Base-by-base conservation (phyloP, 129 eudicot species). In the Centrapalus pauciflorus region DNA sequence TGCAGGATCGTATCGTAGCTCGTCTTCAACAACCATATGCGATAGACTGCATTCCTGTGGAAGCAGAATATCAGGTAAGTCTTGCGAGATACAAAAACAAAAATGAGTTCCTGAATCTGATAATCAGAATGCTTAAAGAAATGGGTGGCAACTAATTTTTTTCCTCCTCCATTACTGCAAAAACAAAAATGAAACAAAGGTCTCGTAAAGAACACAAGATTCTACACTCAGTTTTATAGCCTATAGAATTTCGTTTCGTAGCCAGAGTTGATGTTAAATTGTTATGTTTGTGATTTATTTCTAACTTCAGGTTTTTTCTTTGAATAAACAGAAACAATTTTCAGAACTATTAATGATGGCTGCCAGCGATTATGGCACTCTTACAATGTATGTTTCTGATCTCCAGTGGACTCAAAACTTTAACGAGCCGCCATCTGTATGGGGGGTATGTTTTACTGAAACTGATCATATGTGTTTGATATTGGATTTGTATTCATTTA, bases 51-150 rank as follows among this genome's bases (percentile, higher is more conserved):
- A 93, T 93, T 67, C 91, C 98, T 1, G 96, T 93, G 27, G 98
- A 93, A 82, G 96, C 95, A 51, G 98, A 88, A 83, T 93, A 72
- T 70, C 98, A 93, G 98, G 98, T 93, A 20, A 30, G 77, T n/a
- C 14, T 45, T 16, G 14, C 21, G 38, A 24, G 54, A 48, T 19
- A 13, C 37, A 24, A 14, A 46, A 60, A 40, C n/a, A 14, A 8
- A n/a, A 23, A 27, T 7, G 7, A 3, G 26, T 11, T 25, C 28
- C 48, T 55, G 0, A 16, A 50, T 56, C 62, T 30, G 45, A 24
- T 6, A 28, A 3, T 21, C 28, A 38, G 20, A 34, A 35, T 5
- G 43, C 51, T 40, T 24, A 17, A 6, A 24, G 21, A 27, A 38
- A 52, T 55, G 24, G 21, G 3, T 17, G 40, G 25, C 8, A 51